phyloP scores from a whole-genome alignment of 352 stramenopile genomes.

The Plasmopara viticola region DNA sequence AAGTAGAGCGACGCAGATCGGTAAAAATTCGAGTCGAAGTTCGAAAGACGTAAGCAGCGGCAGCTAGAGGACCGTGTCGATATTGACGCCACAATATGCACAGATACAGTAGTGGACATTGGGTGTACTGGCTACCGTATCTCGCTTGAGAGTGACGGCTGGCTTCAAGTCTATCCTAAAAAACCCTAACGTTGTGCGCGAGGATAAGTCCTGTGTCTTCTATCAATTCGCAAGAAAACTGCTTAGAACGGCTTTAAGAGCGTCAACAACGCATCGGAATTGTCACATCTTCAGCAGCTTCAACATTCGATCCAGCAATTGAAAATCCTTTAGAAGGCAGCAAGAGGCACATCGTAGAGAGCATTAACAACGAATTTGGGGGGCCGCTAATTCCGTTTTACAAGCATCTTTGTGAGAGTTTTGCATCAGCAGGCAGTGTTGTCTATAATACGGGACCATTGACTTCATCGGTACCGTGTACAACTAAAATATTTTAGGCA shows the following conservation, averaged over 20 bases:
- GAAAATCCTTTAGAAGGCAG: too few relatives aligned
- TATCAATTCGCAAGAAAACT: too few relatives aligned
- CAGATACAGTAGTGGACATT: conserved; percentile 28
- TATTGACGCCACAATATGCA: conserved; percentile 56
- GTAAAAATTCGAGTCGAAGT: too few relatives aligned
- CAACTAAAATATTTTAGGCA: too few relatives aligned
- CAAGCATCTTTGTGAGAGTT: conserved; percentile 16
- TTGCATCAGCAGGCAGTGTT: not conserved
- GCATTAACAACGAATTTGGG: conserved; percentile 17
- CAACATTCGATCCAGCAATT: conserved; percentile 12
- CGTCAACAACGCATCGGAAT: too few relatives aligned
- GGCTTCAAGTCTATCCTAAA: conserved; percentile 20
- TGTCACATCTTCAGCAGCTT: conserved; percentile 16
- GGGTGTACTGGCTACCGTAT: conserved; percentile 20
- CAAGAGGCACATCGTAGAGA: too few relatives aligned
- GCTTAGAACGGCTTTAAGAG: too few relatives aligned
- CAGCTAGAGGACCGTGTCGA: conserved; percentile 37
- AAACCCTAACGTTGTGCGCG: conserved; percentile 4
- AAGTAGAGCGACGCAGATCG: too few relatives aligned
- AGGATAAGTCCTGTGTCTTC: conserved; percentile 1
- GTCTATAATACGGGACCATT: not conserved
- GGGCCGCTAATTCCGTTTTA: conserved; percentile 17
- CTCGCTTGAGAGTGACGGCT: conserved; percentile 21
- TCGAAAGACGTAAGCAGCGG: not conserved
- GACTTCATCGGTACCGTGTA: not conserved